Evolutionary conservation across 108 stramenopile genomes (phyloP).

Genomic region (Asterionellopsis glacialis): DNA sequence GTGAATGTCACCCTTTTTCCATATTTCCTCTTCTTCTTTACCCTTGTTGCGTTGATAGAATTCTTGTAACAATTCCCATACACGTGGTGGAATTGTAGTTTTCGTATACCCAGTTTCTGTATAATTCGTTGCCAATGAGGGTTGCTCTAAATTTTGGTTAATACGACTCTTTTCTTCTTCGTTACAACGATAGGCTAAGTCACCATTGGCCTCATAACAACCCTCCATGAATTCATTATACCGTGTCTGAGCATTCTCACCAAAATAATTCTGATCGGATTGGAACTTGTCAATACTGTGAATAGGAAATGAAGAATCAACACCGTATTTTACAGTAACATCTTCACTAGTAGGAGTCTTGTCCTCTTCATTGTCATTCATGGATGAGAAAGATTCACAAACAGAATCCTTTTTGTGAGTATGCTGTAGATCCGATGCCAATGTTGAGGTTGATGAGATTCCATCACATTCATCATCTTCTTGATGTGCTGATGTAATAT

Average conservation of each 20-base stretch:
- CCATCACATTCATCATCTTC: no score
- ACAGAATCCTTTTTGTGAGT: no score
- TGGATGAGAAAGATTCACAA: no score
- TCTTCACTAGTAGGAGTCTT: no score
- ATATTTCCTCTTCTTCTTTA: neutral
- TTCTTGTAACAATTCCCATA: constrained; percentile 49
- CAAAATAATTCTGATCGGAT: constrained; percentile 8
- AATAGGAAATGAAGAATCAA: constrained; percentile 81
- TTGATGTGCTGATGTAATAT: no score
- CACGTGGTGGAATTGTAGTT: constrained; percentile 44
- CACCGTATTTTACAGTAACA: constrained; percentile 47
- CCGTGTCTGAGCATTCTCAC: constrained; percentile 27
- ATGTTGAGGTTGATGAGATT: no score
- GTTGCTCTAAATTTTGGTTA: constrained; percentile 74
- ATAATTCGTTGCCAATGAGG: constrained; percentile 62
- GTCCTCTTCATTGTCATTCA: no score
- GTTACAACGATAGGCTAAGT: constrained; percentile 28
- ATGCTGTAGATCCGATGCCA: no score
- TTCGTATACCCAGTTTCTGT: constrained; percentile 49
- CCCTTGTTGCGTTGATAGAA: constrained; percentile 70
- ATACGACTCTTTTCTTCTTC: constrained; percentile 66
- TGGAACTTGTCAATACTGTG: constrained; percentile 37
- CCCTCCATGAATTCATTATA: constrained; percentile 36
- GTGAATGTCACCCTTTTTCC: constrained; percentile 67
- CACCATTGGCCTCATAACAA: constrained; percentile 19